A percentile compares a stretch with the other conserved stretches of the same genome.
Evolutionary conservation across 805 yeast species (phyloP).

Genomic region (Ogataea methanolica): DNA sequence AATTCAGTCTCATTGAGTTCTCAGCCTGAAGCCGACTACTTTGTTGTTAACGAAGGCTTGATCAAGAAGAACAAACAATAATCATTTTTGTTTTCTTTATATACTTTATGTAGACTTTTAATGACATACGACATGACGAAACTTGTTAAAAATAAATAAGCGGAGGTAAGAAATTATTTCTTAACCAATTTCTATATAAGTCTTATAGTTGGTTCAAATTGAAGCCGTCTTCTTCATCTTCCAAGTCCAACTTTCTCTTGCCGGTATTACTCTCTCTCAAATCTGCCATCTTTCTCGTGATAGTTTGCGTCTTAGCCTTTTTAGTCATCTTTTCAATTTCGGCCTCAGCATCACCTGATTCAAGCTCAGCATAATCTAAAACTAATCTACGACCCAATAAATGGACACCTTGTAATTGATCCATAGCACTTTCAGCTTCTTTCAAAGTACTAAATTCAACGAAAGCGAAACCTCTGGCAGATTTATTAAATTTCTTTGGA

Average conservation of each 20-base stretch:
- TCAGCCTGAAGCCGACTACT: conserved; percentile 33
- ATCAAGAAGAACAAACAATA: conserved; percentile 32
- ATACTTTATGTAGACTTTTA: neutral
- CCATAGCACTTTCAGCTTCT: conserved; percentile 94
- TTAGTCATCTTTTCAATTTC: conserved; percentile 88
- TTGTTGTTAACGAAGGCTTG: conserved; percentile 42
- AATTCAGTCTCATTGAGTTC: conserved; percentile 32
- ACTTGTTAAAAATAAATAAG: neutral
- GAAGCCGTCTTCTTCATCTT: conserved; percentile 47
- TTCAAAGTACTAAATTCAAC: conserved; percentile 83
- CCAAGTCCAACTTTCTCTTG: conserved; percentile 64
- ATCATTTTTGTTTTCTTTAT: neutral
- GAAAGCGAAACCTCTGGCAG: conserved; percentile 97
- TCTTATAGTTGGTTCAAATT: conserved; percentile 8
- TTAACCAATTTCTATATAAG: neutral
- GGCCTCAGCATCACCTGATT: conserved; percentile 77
- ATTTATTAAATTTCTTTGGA: conserved; percentile 91
- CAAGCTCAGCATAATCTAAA: conserved; percentile 86
- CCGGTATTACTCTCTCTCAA: conserved; percentile 59
- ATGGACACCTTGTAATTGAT: conserved; percentile 91
- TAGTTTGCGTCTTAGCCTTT: conserved; percentile 78
- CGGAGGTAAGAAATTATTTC: neutral
- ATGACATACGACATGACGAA: neutral
- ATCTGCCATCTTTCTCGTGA: conserved; percentile 69
- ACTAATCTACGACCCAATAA: conserved; percentile 92